phyloP scores from a whole-genome alignment of 345 rosid genomes.

The Cardamine resedifolia region DNA sequence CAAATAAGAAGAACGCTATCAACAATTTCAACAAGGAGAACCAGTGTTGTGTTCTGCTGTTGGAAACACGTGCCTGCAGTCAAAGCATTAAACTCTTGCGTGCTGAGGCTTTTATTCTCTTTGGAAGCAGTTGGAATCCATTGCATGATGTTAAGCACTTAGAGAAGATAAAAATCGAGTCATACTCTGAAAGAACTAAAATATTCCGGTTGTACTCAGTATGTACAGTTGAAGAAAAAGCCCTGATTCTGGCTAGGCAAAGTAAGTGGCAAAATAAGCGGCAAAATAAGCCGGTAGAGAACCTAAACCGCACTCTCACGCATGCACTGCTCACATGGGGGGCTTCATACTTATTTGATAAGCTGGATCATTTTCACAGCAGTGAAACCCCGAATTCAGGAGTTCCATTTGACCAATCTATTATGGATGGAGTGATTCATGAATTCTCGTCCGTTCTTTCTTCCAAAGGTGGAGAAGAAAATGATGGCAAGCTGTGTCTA shows the following conservation, averaged over 20 bases:
- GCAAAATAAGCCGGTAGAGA: slow-evolving; percentile 52
- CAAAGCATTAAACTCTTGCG: slow-evolving; percentile 67
- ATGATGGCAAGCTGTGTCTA: slow-evolving; percentile 40
- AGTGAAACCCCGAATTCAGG: slow-evolving; percentile 32
- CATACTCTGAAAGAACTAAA: slow-evolving; percentile 56
- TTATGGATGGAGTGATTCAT: slow-evolving; percentile 43
- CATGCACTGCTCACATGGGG: slow-evolving; percentile 89
- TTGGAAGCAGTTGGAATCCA: slow-evolving; percentile 79
- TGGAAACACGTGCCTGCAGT: slow-evolving; percentile 84
- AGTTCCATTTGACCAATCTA: slow-evolving; percentile 37
- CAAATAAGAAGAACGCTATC: slow-evolving; percentile 53
- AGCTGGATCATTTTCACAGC: slow-evolving; percentile 64
- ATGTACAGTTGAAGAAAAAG: slow-evolving; percentile 78
- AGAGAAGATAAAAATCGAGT: slow-evolving; percentile 69
- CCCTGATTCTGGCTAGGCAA: slow-evolving; percentile 67
- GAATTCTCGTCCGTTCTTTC: slow-evolving; percentile 57
- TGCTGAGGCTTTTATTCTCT: slow-evolving; percentile 69
- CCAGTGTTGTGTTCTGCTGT: slow-evolving; percentile 69
- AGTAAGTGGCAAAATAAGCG: slow-evolving; percentile 50
- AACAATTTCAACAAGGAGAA: slow-evolving; percentile 68
- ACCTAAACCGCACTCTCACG: slow-evolving; percentile 40
- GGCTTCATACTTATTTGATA: slow-evolving; percentile 59
- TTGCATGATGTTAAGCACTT: slow-evolving; percentile 62
- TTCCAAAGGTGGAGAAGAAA: slow-evolving; percentile 42
- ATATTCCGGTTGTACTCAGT: slow-evolving; percentile 73